Evolutionary conservation across 805 yeast genomes (phyloP).

Genomic region (Candida sithepensis): DNA sequence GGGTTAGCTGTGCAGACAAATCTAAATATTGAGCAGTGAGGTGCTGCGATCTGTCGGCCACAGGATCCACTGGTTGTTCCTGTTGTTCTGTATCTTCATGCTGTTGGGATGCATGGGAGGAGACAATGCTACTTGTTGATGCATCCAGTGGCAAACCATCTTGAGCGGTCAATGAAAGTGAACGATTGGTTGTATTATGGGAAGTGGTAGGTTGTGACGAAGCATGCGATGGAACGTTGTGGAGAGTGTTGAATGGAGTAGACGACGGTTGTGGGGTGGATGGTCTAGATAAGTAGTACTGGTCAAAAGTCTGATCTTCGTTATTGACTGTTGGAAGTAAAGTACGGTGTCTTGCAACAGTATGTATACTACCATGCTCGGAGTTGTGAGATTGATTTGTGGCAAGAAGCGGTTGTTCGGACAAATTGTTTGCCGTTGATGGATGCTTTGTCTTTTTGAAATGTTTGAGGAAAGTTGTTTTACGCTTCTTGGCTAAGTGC

Average conservation of each 20-base stretch:
- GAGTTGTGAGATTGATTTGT: no score
- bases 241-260: neutral
- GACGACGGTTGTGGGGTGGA: neutral
- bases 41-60: neutral
- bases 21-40: conserved; percentile 9
- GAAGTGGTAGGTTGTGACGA: no score
- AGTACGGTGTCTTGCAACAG: no score
- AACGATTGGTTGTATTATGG: neutral
- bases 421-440: no score
- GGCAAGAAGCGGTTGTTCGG: neutral
- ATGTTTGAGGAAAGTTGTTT: conserved; percentile 7
- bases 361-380: neutral
- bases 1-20: conserved; percentile 6
- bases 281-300: neutral
- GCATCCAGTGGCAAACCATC: neutral
- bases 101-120: neutral
- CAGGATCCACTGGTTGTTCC: neutral
- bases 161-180: neutral
- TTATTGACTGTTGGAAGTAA: neutral
- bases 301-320: neutral
- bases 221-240: neutral
- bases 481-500: conserved; percentile 6
- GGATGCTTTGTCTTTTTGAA: conserved; percentile 6
- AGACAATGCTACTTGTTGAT: neutral
- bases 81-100: neutral